These are phyloP conservation scores for Collybia sp. DNA, from an alignment of 768 basidiomycete genomes.

Conservation along the genomic window DNA sequence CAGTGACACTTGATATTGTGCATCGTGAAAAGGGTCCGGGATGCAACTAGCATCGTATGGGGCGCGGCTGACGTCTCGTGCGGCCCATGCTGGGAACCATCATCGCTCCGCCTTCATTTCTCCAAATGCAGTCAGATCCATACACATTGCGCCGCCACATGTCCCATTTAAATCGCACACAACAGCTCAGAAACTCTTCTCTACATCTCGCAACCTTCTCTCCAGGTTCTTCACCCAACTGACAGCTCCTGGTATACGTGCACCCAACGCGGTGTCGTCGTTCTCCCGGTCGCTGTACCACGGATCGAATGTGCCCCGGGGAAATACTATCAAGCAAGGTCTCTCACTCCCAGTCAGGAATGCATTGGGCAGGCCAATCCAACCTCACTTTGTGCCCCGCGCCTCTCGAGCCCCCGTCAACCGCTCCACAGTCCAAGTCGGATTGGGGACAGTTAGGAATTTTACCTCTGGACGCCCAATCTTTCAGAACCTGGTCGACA, in stretches of 20 bases:
- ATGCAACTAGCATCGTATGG: constrained; percentile 47
- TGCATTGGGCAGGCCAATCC: constrained; percentile 42
- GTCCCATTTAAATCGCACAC: constrained; percentile 23
- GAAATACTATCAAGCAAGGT: constrained; percentile 42
- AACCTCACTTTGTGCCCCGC: constrained; percentile 53
- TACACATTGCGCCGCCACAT: constrained; percentile 39
- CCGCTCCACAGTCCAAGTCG: constrained; percentile 56
- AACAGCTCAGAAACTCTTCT: constrained; percentile 41
- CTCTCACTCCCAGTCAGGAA: constrained; percentile 53
- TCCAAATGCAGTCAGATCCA: constrained; percentile 27
- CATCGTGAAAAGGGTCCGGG: constrained; percentile 3
- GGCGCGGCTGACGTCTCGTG: constrained; percentile 33
- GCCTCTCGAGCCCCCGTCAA: constrained; percentile 35
- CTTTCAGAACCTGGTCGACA: constrained; percentile 77
- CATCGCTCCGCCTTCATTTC: constrained; percentile 16
- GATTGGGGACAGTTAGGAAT: constrained; percentile 70
- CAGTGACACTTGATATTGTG: not conserved
- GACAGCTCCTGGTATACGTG: constrained; percentile 48
- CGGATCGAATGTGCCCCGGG: constrained; percentile 25
- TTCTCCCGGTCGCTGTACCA: constrained; percentile 17
- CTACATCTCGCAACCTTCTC: constrained; percentile 50
- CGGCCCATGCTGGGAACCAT: constrained; percentile 27
- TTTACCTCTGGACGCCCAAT: constrained; percentile 72
- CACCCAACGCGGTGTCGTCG: constrained; percentile 12
- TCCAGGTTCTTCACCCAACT: constrained; percentile 52